A percentile compares a stretch with the other conserved stretches of the same genome.
Conservation (phyloP, 1,284 basidiomycete species). For the Tilletia caries region DNA sequence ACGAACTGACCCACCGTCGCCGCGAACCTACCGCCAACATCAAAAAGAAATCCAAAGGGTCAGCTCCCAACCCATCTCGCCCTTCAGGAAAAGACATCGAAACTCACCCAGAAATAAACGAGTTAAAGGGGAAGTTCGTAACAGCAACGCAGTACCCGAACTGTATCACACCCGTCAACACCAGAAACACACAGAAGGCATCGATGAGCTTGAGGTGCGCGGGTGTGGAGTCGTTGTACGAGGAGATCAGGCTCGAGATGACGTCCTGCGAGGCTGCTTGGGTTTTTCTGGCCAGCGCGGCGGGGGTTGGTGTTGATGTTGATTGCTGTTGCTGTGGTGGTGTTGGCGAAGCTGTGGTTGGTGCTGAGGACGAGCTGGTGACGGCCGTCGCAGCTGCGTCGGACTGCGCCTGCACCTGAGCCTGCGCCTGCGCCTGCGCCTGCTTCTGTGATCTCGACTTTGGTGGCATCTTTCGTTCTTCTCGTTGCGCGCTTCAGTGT, state of each 20-base stretch:
- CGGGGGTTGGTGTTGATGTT: not conserved
- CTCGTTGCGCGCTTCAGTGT: not conserved
- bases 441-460: conserved; percentile 9
- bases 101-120: conserved; percentile 87
- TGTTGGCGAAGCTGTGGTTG: not conserved
- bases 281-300: not conserved
- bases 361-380: not conserved
- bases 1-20: conserved; percentile 96
- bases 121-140: conserved; percentile 93
- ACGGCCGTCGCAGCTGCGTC: not conserved
- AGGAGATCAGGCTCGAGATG: conserved; percentile 67
- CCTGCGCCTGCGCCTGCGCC: not conserved
- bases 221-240: conserved; percentile 74
- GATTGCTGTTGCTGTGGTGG: not conserved
- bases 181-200: conserved; percentile 83
- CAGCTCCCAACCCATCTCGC: too few species aligned
- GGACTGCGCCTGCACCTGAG: not conserved
- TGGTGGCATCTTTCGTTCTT: not conserved
- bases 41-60: too few species aligned
- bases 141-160: conserved; percentile 87
- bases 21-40: conserved; percentile 65
- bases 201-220: conserved; percentile 88
- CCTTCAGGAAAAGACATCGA: too few species aligned
- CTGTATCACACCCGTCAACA: conserved; percentile 83
- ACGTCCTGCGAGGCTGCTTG: conserved; percentile 35